phyloP scores from a whole-genome alignment of 176 grass and related monocot genomes.

The Oryza longistaminata region DNA sequence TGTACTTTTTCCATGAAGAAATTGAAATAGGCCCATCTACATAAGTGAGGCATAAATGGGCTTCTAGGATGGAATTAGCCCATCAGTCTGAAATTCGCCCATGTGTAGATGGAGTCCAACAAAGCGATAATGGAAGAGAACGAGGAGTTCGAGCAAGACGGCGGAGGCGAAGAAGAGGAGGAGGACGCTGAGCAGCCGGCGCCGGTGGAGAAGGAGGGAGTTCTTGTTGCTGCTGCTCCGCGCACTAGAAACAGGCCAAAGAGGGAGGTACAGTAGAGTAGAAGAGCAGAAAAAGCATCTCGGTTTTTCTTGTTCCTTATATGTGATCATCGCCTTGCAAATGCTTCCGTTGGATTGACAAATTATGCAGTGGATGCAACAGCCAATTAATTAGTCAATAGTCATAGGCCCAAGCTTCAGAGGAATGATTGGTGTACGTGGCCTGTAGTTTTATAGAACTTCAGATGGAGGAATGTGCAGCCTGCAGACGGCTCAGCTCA shows the following conservation, averaged over 20 bases:
- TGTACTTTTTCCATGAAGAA: background rate
- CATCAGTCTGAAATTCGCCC: background rate
- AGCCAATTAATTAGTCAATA: background rate
- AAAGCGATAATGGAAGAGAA: constrained; percentile 68
- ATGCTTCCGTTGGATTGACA: background rate
- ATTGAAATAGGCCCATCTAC: background rate
- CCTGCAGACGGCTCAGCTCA: too few relatives aligned
- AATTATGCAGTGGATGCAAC: background rate
- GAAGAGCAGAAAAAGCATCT: background rate
- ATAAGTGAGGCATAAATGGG: background rate
- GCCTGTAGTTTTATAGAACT: background rate
- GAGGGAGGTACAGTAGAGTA: constrained; percentile 34
- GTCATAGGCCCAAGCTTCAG: background rate
- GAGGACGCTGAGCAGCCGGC: constrained; percentile 1
- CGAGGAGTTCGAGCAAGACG: constrained; percentile 34
- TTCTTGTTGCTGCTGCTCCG: constrained; percentile 28
- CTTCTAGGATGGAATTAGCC: background rate
- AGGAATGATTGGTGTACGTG: background rate
- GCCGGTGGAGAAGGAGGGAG: constrained; percentile 38
- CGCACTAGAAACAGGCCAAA: constrained; percentile 64
- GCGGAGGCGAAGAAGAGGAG: background rate
- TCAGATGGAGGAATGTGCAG: background rate
- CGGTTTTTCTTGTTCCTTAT: too few relatives aligned
- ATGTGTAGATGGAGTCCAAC: constrained; percentile 60
- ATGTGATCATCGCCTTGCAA: background rate